Conservation (phyloP, 1,284 basidiomycete species). For the Malassezia psittaci region DNA sequence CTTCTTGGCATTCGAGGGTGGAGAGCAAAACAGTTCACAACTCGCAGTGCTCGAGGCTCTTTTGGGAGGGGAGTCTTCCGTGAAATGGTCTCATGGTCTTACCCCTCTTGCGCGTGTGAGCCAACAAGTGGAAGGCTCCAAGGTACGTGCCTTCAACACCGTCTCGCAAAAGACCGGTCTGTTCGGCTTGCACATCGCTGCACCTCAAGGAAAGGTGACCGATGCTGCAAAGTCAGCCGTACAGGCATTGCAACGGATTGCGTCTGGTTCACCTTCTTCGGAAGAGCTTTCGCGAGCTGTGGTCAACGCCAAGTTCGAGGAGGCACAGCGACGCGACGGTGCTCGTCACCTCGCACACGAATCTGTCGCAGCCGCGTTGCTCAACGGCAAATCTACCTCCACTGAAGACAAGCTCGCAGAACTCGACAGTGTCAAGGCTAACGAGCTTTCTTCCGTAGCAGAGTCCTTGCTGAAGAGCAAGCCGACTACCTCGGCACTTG, state of each 20-base stretch:
- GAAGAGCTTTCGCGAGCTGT: conserved; percentile 33
- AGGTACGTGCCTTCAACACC: conserved; percentile 41
- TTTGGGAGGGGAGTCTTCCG: conserved; percentile 37
- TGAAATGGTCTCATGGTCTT: conserved; percentile 43
- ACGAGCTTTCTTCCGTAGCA: conserved; percentile 24
- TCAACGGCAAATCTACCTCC: conserved; percentile 24
- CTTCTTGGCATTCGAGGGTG: conserved; percentile 43
- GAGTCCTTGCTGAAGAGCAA: conserved; percentile 43
- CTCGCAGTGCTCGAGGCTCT: conserved; percentile 40
- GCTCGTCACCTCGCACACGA: conserved; percentile 30
- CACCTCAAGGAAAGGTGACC: conserved; percentile 26
- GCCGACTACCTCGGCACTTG: conserved; percentile 42
- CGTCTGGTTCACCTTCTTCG: conserved; percentile 24
- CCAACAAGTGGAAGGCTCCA: conserved; percentile 23
- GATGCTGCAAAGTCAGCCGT: conserved; percentile 30
- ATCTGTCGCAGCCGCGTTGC: conserved; percentile 25
- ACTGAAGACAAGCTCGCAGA: conserved; percentile 26
- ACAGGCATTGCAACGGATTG: conserved; percentile 35
- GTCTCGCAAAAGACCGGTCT: conserved; percentile 38
- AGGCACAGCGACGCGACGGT: conserved; percentile 29
- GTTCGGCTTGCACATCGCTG: conserved; percentile 39
- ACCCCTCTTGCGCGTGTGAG: conserved; percentile 32
- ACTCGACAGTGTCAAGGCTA: conserved; percentile 33
- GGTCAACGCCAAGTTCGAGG: conserved; percentile 44
- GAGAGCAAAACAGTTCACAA: conserved; percentile 28